A percentile compares a stretch with the other conserved stretches of the same genome.
These are phyloP conservation scores for Grigorovia transvaalensis DNA, from an alignment of 805 yeast species.

Conservation along the genomic window DNA sequence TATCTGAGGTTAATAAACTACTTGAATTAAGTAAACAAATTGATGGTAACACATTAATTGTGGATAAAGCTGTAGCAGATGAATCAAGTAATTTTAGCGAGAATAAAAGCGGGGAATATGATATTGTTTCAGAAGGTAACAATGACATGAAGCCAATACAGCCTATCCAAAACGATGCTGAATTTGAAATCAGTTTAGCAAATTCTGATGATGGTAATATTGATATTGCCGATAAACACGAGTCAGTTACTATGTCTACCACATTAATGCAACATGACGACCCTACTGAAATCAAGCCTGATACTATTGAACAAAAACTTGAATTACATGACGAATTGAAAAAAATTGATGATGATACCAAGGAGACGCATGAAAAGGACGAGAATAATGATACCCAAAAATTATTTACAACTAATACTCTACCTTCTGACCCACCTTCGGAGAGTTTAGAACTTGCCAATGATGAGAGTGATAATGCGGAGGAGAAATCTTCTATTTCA, in stretches of 20 bases:
- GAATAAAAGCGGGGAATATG: neutral
- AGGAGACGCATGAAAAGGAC: neutral
- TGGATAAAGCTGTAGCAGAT: neutral
- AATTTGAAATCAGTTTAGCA: conserved; percentile 1
- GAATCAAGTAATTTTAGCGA: neutral
- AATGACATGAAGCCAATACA: neutral
- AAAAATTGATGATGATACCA: neutral
- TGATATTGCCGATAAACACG: neutral
- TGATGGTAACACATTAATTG: neutral
- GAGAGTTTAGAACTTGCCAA: neutral
- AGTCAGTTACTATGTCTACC: neutral
- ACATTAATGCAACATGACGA: neutral
- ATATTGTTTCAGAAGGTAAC: neutral
- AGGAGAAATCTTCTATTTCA: neutral
- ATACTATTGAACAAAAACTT: neutral
- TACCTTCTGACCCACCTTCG: conserved; percentile 7
- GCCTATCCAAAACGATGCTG: conserved; percentile 2
- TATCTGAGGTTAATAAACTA: neutral
- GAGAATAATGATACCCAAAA: neutral
- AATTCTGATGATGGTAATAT: neutral
- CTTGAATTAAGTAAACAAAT: neutral
- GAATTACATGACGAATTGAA: neutral
- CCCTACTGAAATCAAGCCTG: neutral
- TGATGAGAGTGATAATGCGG: neutral
- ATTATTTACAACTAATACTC: neutral